Evolutionary conservation across 768 basidiomycete species (phyloP), one percentile per base, ranked within the genome.

Genomic region (Podaxis pistillaris): DNA sequence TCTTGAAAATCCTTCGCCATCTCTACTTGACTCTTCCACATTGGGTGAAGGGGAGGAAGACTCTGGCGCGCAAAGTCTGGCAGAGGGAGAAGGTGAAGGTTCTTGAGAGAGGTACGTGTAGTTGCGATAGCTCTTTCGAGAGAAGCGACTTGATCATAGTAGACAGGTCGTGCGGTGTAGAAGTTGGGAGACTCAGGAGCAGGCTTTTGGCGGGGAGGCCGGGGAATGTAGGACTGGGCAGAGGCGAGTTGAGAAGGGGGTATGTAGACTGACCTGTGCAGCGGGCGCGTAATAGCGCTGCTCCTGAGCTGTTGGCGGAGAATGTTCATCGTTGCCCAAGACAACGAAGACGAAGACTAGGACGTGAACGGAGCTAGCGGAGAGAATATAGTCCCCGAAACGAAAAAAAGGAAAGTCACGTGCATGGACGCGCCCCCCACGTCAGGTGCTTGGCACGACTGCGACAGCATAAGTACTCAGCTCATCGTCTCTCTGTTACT

Each of bases 151-250:
- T 86, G 83, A 73, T 95, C 91, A 72, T 87, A 87, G 78, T 87
- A 95, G 24, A 78, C 77, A 1, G 90, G 78, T 37, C 89, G 86
- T 15, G 88, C 89, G 17, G 94, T 93, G 78, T 92, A 97, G 77
- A 94, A 96, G 53, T 84, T 86, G 22, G 93, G 85, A 7, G 92
- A 90, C 19, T 80, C 74, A 0, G 93, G 93, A 60, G 72, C 65
- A 12, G 70, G 66, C 63, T 72, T 73, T 9, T 55, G 47, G 7
- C 58, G 63, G 4, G 33, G 12, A 49, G 55, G 41, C 26, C 60
- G 50, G 6, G 56, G 38, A 44, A 41, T 36, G 52, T 58, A 28
- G 56, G 64, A 36, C 24, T 49, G 64, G 53, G 37, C 46, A 9
- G 60, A 38, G 50, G 62, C 61, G 46, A 65, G 56, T 41, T 65